Evolutionary conservation across 2,329 filamentous ascomycete species (phyloP).

Genomic region (Pseudocercospora crystallina): DNA sequence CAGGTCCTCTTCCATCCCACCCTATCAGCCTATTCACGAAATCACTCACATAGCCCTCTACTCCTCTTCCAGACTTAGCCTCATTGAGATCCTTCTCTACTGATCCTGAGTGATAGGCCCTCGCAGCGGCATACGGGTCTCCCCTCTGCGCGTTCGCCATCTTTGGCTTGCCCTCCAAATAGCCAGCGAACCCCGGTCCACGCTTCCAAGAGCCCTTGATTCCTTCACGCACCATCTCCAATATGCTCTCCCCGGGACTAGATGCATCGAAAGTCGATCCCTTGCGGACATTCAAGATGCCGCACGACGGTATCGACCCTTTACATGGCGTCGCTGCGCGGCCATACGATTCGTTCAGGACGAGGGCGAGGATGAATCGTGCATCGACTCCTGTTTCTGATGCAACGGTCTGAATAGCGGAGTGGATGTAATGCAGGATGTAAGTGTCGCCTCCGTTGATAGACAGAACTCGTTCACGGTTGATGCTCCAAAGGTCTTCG

Average conservation of each 20-base stretch:
- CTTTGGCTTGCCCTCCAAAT: constrained; percentile 7
- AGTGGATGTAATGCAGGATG: constrained; percentile 22
- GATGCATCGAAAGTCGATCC: constrained; percentile 15
- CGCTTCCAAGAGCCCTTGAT: constrained; percentile 13
- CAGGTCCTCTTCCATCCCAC: constrained; percentile 23
- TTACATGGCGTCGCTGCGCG: constrained; percentile 18
- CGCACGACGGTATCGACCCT: constrained; percentile 14
- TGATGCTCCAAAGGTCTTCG: constrained; percentile 22
- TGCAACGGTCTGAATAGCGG: constrained; percentile 17
- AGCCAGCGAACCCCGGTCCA: constrained; percentile 13
- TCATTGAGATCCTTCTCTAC: constrained; percentile 8
- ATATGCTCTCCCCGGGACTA: constrained; percentile 13
- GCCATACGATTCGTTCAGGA: constrained; percentile 27
- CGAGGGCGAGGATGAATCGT: constrained; percentile 22
- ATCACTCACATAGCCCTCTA: constrained; percentile 22
- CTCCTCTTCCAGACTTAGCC: not conserved
- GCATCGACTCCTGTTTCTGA: constrained; percentile 16
- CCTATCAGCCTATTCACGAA: constrained; percentile 28
- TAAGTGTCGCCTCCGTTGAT: constrained; percentile 24
- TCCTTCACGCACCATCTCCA: constrained; percentile 25
- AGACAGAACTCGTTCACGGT: constrained; percentile 21
- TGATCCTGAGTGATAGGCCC: constrained; percentile 16
- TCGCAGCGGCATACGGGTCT: constrained; percentile 15
- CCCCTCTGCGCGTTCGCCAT: constrained; percentile 6
- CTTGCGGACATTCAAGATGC: constrained; percentile 21